phyloP scores from a whole-genome alignment of 768 basidiomycete genomes.

The Suillus plorans region DNA sequence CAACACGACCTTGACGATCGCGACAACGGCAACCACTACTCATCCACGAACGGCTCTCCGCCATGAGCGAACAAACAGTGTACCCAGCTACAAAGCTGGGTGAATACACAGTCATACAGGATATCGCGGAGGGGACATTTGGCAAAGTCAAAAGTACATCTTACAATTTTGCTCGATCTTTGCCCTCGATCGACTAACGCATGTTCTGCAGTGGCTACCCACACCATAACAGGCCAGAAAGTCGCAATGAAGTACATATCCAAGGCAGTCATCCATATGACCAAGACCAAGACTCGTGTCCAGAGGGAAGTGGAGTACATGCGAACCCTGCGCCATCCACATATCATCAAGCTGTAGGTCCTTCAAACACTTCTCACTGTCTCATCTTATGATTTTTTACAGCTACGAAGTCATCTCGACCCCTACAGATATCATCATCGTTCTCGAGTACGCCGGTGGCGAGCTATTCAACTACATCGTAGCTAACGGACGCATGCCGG shows the following conservation, averaged over 20 bases:
- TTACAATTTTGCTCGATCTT: conserved; percentile 17
- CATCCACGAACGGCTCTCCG: conserved; percentile 19
- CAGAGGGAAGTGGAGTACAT: conserved; percentile 97
- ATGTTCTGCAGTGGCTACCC: conserved; percentile 72
- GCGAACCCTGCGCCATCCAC: conserved; percentile 89
- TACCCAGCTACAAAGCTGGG: conserved; percentile 77
- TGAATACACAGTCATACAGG: conserved; percentile 83
- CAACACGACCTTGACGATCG: conserved; percentile 6
- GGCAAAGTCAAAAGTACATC: conserved; percentile 97
- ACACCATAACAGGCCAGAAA: conserved; percentile 91
- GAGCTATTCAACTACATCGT: conserved; percentile 99
- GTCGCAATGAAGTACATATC: conserved; percentile 99
- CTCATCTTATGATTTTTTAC: conserved; percentile 9
- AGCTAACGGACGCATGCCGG: conserved; percentile 87
- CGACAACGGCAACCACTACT: conserved; percentile 7
- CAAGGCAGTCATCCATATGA: conserved; percentile 88
- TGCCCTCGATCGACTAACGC: conserved; percentile 14
- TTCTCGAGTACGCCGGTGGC: conserved; percentile 93
- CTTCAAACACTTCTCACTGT: not conserved
- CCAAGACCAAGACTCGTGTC: conserved; percentile 90
- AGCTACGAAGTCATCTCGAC: conserved; percentile 92
- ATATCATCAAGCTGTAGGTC: conserved; percentile 94
- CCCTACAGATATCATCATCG: conserved; percentile 95
- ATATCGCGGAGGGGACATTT: conserved; percentile 96
- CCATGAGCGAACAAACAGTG: conserved; percentile 27